A percentile compares a stretch with the other conserved stretches of the same genome.
Evolutionary conservation across 768 basidiomycete species (phyloP).

Genomic region (Psilocybe azurescens): DNA sequence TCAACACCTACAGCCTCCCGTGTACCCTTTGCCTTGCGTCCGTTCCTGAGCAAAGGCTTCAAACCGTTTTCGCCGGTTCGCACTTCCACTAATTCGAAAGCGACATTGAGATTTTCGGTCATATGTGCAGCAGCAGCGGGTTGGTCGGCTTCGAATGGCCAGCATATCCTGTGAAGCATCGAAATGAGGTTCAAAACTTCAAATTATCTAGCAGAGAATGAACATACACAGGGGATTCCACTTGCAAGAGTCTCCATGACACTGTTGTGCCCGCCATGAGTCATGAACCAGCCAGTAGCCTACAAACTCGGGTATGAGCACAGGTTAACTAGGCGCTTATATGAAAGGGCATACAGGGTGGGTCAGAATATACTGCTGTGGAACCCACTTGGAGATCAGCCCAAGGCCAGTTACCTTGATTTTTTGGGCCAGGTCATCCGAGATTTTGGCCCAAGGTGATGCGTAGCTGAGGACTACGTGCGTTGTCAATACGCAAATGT

Average conservation of each 20-base stretch:
- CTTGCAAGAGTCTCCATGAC: neutral
- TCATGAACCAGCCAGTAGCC: slow-evolving; percentile 1
- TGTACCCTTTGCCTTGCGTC: too few species aligned
- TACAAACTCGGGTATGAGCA: neutral
- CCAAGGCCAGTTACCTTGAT: neutral
- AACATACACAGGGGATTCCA: neutral
- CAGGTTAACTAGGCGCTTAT: too few species aligned
- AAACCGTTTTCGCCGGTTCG: too few species aligned
- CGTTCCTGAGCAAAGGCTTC: too few species aligned
- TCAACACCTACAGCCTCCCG: too few species aligned
- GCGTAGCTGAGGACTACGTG: slow-evolving; percentile 12
- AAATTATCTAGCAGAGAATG: neutral
- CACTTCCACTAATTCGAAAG: too few species aligned
- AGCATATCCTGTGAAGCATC: too few species aligned
- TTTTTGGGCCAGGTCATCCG: neutral
- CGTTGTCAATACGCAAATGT: too few species aligned
- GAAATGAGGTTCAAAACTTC: too few species aligned
- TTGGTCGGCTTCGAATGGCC: slow-evolving; percentile 4
- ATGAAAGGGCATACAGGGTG: neutral
- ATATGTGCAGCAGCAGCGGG: neutral
- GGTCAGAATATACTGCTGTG: slow-evolving; percentile 4
- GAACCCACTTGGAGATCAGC: neutral
- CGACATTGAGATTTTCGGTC: too few species aligned
- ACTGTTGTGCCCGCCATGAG: neutral
- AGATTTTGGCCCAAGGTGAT: too few species aligned